Conservation (phyloP, 2,329 filamentous ascomycete species). For the Diaporthe citrichinensis region DNA sequence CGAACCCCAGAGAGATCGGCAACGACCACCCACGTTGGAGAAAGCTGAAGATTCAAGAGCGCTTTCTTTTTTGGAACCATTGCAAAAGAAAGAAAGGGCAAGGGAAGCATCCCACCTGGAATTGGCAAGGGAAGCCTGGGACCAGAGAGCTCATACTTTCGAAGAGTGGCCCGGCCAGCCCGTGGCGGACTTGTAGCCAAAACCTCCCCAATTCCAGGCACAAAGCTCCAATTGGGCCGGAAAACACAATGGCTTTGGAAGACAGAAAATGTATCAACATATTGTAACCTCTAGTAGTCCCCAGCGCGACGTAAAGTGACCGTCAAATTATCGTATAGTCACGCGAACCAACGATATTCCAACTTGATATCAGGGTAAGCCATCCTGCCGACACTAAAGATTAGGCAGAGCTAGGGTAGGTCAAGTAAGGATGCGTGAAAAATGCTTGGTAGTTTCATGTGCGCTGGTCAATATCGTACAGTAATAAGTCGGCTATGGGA, state of each 20-base stretch:
- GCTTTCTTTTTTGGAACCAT: not conserved
- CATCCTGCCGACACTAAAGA: not conserved
- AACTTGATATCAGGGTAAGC: not conserved
- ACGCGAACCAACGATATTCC: too few species aligned
- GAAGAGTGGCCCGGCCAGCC: not conserved
- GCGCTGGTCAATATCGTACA: not conserved
- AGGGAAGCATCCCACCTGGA: not conserved
- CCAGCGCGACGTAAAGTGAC: not conserved
- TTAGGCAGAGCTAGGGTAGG: too few species aligned
- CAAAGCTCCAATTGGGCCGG: not conserved
- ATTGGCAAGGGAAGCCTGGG: too few species aligned
- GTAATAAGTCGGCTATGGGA: not conserved
- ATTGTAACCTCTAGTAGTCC: not conserved
- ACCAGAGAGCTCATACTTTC: not conserved
- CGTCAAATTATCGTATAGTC: not conserved
- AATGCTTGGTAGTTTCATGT: not conserved
- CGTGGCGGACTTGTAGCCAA: not conserved
- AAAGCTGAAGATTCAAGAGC: not conserved
- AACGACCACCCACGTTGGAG: slow-evolving; percentile 23
- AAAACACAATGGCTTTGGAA: not conserved
- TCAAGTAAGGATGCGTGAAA: not conserved
- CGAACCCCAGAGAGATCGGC: not conserved
- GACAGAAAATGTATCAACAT: not conserved
- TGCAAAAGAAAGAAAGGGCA: not conserved
- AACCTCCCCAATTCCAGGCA: not conserved